A percentile compares a stretch with the other conserved stretches of the same genome.
These are phyloP conservation scores for Arthrobotrys iridis DNA, from an alignment of 2,329 filamentous ascomycete genomes.

Conservation along the genomic window DNA sequence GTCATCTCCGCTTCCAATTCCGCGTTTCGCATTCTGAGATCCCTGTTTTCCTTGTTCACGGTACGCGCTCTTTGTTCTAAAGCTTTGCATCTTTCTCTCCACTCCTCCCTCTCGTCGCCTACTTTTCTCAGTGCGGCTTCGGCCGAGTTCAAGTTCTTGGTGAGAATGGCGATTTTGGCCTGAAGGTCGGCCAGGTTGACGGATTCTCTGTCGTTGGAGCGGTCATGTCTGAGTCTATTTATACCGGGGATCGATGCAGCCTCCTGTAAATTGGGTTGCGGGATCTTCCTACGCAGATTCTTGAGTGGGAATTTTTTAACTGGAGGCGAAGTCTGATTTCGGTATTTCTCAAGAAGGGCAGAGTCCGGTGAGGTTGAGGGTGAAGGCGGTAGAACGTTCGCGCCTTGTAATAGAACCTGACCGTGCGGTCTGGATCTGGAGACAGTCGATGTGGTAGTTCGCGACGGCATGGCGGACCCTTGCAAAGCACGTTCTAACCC, in stretches of 20 bases:
- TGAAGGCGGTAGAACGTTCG: conserved; percentile 25
- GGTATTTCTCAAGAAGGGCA: conserved; percentile 24
- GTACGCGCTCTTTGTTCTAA: conserved; percentile 52
- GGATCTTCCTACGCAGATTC: conserved; percentile 40
- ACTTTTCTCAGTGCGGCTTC: conserved; percentile 49
- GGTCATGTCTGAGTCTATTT: conserved; percentile 2
- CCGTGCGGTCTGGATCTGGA: conserved; percentile 26
- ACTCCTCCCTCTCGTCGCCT: conserved; percentile 52
- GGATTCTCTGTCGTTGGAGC: conserved; percentile 12
- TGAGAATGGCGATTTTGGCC: conserved; percentile 27
- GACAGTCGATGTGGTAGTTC: conserved; percentile 32
- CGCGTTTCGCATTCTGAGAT: conserved; percentile 40
- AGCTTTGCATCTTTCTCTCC: conserved; percentile 52
- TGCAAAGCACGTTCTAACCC: no score
- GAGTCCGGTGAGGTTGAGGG: conserved; percentile 42
- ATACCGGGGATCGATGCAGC: conserved; percentile 26
- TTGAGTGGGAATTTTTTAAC: conserved; percentile 36
- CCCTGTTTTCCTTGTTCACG: conserved; percentile 50
- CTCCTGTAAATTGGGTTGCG: conserved; percentile 40
- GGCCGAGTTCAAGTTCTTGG: conserved; percentile 34
- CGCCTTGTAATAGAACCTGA: conserved; percentile 20
- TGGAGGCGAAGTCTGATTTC: conserved; percentile 20
- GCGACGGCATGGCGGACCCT: conserved; percentile 31
- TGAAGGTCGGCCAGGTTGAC: conserved; percentile 25
- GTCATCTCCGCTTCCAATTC: conserved; percentile 31